A percentile compares a stretch with the other conserved stretches of the same genome.
phyloP scores from a whole-genome alignment of 1,284 basidiomycete species.

The Cutaneotrichosporon mucoides region DNA sequence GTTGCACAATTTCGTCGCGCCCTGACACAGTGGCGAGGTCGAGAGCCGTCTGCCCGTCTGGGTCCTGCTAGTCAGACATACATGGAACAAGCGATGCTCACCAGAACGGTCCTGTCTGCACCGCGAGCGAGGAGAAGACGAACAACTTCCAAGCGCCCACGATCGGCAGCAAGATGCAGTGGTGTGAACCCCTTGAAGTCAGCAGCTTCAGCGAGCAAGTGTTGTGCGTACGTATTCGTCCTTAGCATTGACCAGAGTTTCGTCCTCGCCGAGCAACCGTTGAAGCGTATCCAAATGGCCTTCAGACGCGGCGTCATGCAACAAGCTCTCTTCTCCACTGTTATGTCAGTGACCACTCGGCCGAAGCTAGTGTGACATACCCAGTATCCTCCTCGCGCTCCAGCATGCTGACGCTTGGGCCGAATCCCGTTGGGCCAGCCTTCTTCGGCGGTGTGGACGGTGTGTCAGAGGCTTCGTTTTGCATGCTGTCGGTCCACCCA shows the following conservation, averaged over 20 bases:
- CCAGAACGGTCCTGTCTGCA: constrained; percentile 63
- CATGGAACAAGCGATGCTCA: constrained; percentile 6
- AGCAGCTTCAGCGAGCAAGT: too few relatives aligned
- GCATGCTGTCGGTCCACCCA: constrained; percentile 56
- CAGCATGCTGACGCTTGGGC: constrained; percentile 62
- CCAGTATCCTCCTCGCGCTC: constrained; percentile 27
- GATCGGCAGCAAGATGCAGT: constrained; percentile 76
- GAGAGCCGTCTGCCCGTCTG: constrained; percentile 38
- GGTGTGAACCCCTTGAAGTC: constrained; percentile 69
- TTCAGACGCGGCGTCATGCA: constrained; percentile 65
- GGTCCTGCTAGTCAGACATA: constrained; percentile 25
- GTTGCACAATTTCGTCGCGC: constrained; percentile 26
- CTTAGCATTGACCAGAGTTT: constrained; percentile 51
- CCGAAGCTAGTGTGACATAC: constrained; percentile 10
- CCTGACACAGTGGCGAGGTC: constrained; percentile 31
- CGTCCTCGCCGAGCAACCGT: constrained; percentile 52
- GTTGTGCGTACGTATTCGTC: constrained; percentile 61
- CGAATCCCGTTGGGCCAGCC: constrained; percentile 35
- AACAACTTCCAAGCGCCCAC: constrained; percentile 63
- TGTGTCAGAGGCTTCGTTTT: too few relatives aligned
- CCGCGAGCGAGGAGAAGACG: constrained; percentile 61
- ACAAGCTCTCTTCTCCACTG: not conserved
- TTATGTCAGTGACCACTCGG: not conserved
- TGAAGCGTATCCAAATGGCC: constrained; percentile 55
- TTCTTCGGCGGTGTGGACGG: constrained; percentile 16